Conservation (phyloP, 1,139 yeast species). For the Debaryomyces fabryi region DNA sequence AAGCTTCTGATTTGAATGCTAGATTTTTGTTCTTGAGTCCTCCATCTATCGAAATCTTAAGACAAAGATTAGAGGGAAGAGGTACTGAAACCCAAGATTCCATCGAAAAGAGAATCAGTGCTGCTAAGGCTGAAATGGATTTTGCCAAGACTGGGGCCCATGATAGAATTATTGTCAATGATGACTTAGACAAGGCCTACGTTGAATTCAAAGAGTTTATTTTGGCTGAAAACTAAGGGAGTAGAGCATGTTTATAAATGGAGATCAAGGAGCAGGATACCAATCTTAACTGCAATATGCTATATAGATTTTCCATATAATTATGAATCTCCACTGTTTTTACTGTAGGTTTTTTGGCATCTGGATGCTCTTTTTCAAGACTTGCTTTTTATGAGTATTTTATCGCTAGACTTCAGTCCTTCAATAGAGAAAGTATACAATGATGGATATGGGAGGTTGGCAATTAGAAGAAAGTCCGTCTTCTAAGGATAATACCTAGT, state of each 20-base stretch:
- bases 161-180: constrained; percentile 86
- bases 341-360: not conserved
- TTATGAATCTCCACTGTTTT: not conserved
- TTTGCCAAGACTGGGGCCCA: constrained; percentile 91
- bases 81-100: constrained; percentile 94
- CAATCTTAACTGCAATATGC: not conserved
- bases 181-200: constrained; percentile 89
- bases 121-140: constrained; percentile 87
- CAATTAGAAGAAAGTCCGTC: not conserved
- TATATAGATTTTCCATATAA: not conserved
- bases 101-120: constrained; percentile 76
- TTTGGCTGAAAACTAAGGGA: constrained; percentile 32
- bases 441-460: not conserved
- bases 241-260: not conserved
- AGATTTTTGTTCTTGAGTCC: constrained; percentile 88
- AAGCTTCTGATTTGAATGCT: constrained; percentile 79
- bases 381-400: not conserved
- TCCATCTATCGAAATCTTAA: constrained; percentile 80
- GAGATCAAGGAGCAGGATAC: not conserved
- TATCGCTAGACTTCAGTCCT: not conserved
- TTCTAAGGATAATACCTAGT: too few species aligned
- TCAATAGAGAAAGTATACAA: too few species aligned
- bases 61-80: constrained; percentile 75
- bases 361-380: not conserved
- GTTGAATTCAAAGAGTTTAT: constrained; percentile 76